Conservation (phyloP, 1,284 basidiomycete species). For the Boletus semigastroideus region DNA sequence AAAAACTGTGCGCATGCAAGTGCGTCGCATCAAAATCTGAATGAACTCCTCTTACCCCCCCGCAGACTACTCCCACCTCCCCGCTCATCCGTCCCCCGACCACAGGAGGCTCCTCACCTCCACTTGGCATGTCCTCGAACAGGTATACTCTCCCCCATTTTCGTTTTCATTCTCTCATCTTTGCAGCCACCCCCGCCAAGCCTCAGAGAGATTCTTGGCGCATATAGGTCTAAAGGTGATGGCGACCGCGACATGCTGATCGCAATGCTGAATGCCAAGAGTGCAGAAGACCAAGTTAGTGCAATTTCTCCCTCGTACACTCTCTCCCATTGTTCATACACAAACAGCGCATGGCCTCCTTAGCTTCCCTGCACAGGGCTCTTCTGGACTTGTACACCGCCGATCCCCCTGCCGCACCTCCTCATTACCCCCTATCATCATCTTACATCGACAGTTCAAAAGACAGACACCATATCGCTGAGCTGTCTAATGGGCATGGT, state of each 20-base stretch:
- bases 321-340: slow-evolving; percentile 11
- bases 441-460: slow-evolving; percentile 17
- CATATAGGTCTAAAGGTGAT: slow-evolving; percentile 80
- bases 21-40: slow-evolving; percentile 15
- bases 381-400: slow-evolving; percentile 62
- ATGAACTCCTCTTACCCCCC: slow-evolving; percentile 30
- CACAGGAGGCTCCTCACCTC: slow-evolving; percentile 39
- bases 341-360: slow-evolving; percentile 62
- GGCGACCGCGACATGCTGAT: slow-evolving; percentile 88
- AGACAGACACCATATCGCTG: slow-evolving; percentile 17
- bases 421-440: slow-evolving; percentile 25
- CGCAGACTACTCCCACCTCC: slow-evolving; percentile 24
- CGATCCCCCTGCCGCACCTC: slow-evolving; percentile 17
- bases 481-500: slow-evolving; percentile 18
- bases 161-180: slow-evolving; percentile 13
- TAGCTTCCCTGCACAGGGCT: slow-evolving; percentile 65
- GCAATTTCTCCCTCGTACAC: slow-evolving; percentile 3
- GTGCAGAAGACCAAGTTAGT: slow-evolving; percentile 82
- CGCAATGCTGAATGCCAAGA: slow-evolving; percentile 85
- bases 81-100: slow-evolving; percentile 26
- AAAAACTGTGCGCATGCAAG: slow-evolving; percentile 34
- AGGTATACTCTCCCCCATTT: slow-evolving; percentile 34
- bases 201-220: slow-evolving; percentile 79
- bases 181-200: slow-evolving; percentile 69
- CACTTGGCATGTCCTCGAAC: slow-evolving; percentile 48